Percentiles rank a stretch among this genome's conserved stretches.
Evolutionary conservation across 768 basidiomycete species (phyloP).

Genomic region (Pulveroboletus sp.): DNA sequence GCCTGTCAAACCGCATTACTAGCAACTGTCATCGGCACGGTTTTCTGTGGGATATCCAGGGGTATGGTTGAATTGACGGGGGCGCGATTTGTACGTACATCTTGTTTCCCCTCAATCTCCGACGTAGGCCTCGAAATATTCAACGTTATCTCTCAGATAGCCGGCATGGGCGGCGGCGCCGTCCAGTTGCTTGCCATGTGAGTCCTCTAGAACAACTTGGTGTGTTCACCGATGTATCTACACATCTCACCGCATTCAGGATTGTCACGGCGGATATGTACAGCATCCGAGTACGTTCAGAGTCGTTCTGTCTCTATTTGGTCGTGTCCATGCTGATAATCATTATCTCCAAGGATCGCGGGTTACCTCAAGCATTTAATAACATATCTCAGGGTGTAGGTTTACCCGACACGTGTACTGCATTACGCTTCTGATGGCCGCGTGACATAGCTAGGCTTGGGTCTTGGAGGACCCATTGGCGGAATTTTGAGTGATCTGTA

Average conservation of each 20-base stretch:
- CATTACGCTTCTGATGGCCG: not conserved
- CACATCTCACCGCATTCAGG: constrained; percentile 8
- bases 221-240: not conserved
- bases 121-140: not conserved
- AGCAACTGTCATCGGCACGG: constrained; percentile 55
- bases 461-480: constrained; percentile 22
- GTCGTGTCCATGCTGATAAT: too few species aligned
- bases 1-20: constrained; percentile 62
- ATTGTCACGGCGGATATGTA: constrained; percentile 23
- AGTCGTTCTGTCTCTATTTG: not conserved
- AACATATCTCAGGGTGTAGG: constrained; percentile 15
- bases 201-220: not conserved
- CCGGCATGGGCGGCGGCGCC: constrained; percentile 20
- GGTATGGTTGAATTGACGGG: constrained; percentile 70
- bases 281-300: constrained; percentile 9
- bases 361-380: constrained; percentile 48
- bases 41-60: constrained; percentile 71
- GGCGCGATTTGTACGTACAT: constrained; percentile 60
- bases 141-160: constrained; percentile 7
- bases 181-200: constrained; percentile 20
- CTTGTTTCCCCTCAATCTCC: too few species aligned
- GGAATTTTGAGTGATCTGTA: constrained; percentile 21
- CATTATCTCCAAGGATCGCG: not conserved
- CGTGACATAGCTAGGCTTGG: constrained; percentile 17
- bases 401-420: not conserved